Evolutionary conservation across 2,329 filamentous ascomycete species (phyloP).

Genomic region (Neonectria coccinea): DNA sequence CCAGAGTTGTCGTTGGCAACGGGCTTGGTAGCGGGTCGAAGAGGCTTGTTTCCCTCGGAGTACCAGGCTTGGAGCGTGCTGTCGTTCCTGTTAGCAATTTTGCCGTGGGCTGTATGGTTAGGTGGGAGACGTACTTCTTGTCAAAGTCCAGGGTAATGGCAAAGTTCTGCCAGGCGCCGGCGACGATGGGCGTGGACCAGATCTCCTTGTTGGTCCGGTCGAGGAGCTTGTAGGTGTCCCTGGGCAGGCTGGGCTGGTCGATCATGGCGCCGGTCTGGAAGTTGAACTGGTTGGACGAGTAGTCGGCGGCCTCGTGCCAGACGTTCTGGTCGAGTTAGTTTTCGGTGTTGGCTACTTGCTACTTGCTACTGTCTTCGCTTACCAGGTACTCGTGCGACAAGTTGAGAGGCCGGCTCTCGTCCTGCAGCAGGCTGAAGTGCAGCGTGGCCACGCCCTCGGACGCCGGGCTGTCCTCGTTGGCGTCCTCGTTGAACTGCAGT

Average conservation of each 20-base stretch:
- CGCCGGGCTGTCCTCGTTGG: constrained; percentile 62
- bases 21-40: constrained; percentile 60
- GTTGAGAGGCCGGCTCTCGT: constrained; percentile 64
- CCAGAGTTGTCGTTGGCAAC: constrained; percentile 65
- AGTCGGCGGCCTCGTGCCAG: constrained; percentile 61
- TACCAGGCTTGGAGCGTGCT: constrained; percentile 70
- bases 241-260: constrained; percentile 46
- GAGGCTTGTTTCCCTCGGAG: constrained; percentile 59
- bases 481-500: constrained; percentile 38
- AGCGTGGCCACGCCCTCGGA: constrained; percentile 68
- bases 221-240: constrained; percentile 59
- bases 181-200: constrained; percentile 63
- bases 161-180: constrained; percentile 70
- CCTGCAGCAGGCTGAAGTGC: constrained; percentile 70
- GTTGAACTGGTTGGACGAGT: constrained; percentile 63
- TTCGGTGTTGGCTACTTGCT: rapidly evolving
- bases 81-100: constrained; percentile 20
- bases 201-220: constrained; percentile 62
- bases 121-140: constrained; percentile 58
- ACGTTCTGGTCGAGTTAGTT: constrained; percentile 43
- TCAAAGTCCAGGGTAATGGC: constrained; percentile 68
- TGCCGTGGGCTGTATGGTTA: not conserved
- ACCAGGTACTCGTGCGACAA: constrained; percentile 71
- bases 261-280: constrained; percentile 68
- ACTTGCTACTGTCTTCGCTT: not conserved